A percentile compares a stretch with the other conserved stretches of the same genome.
These are phyloP conservation scores for Inga laurina DNA, from an alignment of 306 rosid species.

Conservation along the genomic window DNA sequence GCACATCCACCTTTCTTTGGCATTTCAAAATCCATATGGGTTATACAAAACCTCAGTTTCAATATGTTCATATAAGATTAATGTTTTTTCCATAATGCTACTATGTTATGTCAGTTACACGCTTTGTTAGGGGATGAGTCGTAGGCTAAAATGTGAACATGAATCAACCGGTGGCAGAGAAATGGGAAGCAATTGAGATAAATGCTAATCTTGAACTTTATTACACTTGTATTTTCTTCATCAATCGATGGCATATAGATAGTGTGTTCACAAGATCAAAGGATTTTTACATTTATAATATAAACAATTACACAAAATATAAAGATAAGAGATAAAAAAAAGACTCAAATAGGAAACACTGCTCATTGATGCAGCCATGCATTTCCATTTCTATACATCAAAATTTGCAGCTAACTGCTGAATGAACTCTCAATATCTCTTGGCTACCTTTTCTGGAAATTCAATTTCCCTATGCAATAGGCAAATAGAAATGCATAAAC, in stretches of 20 bases:
- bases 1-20: too few relatives aligned
- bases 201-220: neutral
- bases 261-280: neutral
- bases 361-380: conserved; percentile 30
- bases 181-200: neutral
- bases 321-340: neutral
- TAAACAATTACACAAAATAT: neutral
- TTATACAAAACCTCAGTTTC: neutral
- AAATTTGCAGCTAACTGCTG: conserved; percentile 35
- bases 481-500: conserved; percentile 64
- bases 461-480: conserved; percentile 66
- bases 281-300: neutral
- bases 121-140: neutral
- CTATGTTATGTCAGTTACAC: neutral
- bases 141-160: neutral
- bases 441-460: conserved; percentile 63
- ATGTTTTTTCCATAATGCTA: neutral
- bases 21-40: neutral
- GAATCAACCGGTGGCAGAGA: neutral
- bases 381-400: conserved; percentile 44
- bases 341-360: conserved; percentile 14
- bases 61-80: neutral
- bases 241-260: neutral
- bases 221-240: conserved; percentile 22
- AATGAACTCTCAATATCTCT: conserved; percentile 23